Conservation (phyloP, 768 basidiomycete species). For the Omphalotus guepiniiformis region DNA sequence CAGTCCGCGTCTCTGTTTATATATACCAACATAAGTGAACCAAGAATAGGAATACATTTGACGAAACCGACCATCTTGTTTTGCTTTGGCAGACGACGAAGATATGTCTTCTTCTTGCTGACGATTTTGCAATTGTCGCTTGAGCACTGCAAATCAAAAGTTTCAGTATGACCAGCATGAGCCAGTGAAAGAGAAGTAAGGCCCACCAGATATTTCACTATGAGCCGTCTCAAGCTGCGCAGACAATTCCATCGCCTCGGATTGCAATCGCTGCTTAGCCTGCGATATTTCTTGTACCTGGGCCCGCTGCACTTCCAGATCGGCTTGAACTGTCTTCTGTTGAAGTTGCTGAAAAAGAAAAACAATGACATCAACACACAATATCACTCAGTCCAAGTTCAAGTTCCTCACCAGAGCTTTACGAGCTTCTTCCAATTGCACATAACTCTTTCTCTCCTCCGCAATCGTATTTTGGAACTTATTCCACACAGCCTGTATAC, state of each 20-base stretch:
- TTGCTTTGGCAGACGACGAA: conserved; percentile 52
- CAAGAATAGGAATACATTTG: neutral
- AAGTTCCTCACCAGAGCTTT: conserved; percentile 56
- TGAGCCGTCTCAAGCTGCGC: conserved; percentile 56
- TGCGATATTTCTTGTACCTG: conserved; percentile 57
- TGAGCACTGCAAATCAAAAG: conserved; percentile 39
- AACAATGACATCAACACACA: conserved; percentile 1
- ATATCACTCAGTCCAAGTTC: neutral
- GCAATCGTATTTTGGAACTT: conserved; percentile 58
- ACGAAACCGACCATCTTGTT: conserved; percentile 46
- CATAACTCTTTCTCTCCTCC: conserved; percentile 58
- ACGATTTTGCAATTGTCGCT: conserved; percentile 53
- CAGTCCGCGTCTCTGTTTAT: conserved; percentile 64
- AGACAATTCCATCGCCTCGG: conserved; percentile 46
- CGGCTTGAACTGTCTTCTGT: conserved; percentile 58
- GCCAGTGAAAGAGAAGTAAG: neutral
- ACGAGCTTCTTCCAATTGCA: conserved; percentile 63
- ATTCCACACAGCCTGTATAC: conserved; percentile 61
- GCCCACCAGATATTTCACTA: conserved; percentile 55
- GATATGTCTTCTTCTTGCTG: conserved; percentile 63
- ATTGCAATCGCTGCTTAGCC: conserved; percentile 54
- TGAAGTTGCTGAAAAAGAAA: conserved; percentile 49
- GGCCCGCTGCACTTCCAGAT: conserved; percentile 60
- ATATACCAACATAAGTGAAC: conserved; percentile 2
- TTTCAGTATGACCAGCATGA: neutral